A percentile compares a stretch with the other conserved stretches of the same genome.
Conservation (phyloP, 2,329 filamentous ascomycete species). For the Aaosphaeria pasadenensis region DNA sequence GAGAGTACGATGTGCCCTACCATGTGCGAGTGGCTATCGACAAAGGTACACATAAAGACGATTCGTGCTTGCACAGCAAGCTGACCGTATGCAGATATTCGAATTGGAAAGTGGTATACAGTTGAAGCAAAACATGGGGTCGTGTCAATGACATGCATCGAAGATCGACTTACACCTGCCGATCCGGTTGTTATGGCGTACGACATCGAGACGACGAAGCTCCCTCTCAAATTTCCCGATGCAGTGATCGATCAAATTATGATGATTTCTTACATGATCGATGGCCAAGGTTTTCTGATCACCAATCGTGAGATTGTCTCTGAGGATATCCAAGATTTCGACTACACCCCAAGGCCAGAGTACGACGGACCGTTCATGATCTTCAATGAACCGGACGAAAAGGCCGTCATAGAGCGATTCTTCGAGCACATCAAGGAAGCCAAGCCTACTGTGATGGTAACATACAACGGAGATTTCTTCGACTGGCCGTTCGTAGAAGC, state of each 20-base stretch:
- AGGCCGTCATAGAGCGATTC: constrained; percentile 82
- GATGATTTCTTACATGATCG: constrained; percentile 99
- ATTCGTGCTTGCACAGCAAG: not conserved
- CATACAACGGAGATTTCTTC: constrained; percentile 99
- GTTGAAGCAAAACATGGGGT: constrained; percentile 91
- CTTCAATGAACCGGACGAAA: constrained; percentile 96
- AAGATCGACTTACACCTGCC: constrained; percentile 82
- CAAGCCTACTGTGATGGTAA: constrained; percentile 92
- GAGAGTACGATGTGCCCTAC: constrained; percentile 99
- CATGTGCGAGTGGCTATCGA: constrained; percentile 99
- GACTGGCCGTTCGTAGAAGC: constrained; percentile 99
- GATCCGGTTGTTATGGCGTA: constrained; percentile 99
- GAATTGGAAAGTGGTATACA: constrained; percentile 95
- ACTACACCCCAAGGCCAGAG: constrained; percentile 96
- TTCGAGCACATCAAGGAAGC: constrained; percentile 95
- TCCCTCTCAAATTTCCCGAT: constrained; percentile 95
- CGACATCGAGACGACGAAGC: constrained; percentile 97
- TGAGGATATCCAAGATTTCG: constrained; percentile 95
- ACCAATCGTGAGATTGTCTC: constrained; percentile 98
- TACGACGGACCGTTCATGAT: constrained; percentile 95
- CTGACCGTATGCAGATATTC: constrained; percentile 63
- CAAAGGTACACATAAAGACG: constrained; percentile 55
- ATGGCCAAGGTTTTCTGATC: constrained; percentile 95
- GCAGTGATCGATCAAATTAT: constrained; percentile 93
- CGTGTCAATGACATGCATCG: constrained; percentile 78